phyloP scores from a whole-genome alignment of 2,329 filamentous ascomycete genomes.

The Fusarium secorum region DNA sequence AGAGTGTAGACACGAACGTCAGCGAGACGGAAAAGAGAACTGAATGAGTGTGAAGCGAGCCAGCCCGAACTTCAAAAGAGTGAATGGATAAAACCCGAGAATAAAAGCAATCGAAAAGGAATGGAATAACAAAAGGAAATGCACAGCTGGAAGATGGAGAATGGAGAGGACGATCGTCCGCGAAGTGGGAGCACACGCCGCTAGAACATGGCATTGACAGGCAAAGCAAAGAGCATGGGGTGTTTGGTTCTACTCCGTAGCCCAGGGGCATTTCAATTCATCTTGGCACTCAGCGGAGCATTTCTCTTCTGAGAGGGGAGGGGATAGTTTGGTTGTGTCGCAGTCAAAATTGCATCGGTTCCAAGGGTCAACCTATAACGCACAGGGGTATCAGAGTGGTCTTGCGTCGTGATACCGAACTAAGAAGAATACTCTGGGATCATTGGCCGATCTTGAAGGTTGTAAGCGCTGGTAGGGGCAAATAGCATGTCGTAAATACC shows the following conservation, averaged over 20 bases:
- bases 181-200: conserved; percentile 15
- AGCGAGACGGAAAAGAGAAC: conserved; percentile 8
- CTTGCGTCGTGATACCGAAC: conserved; percentile 29
- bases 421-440: conserved; percentile 9
- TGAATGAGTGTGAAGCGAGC: conserved; percentile 34
- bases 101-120: conserved; percentile 32
- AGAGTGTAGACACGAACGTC: conserved; percentile 18
- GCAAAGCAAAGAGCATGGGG: neutral
- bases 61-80: conserved; percentile 35
- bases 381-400: conserved; percentile 30
- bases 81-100: conserved; percentile 16
- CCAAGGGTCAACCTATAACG: conserved; percentile 40
- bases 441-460: conserved; percentile 19
- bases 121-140: conserved; percentile 32
- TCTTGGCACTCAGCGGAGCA: conserved; percentile 27
- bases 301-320: conserved; percentile 6
- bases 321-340: conserved; percentile 26
- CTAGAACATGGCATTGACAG: conserved; percentile 21
- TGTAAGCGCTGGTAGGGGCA: conserved; percentile 11
- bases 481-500: conserved; percentile 36
- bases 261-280: conserved; percentile 11
- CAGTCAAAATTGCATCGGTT: conserved; percentile 42
- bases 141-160: conserved; percentile 24
- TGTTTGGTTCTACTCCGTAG: conserved; percentile 1
- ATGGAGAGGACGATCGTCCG: conserved; percentile 8